Evolutionary conservation across 78 protist species (phyloP).

Genomic region (Dictyostelium intermedium): DNA sequence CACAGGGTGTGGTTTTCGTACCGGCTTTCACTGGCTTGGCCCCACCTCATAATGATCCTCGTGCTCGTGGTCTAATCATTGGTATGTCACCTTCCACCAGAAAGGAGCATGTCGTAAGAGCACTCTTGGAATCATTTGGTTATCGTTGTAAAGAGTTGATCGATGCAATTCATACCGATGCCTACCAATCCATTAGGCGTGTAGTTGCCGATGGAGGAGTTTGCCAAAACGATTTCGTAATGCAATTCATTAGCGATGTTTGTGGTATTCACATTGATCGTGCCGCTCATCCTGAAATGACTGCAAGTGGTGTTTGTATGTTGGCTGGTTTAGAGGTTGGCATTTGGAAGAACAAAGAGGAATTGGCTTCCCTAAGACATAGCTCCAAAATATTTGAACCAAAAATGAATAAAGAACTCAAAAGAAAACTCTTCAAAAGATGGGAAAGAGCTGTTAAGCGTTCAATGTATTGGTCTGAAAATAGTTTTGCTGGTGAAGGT

Average conservation of each 20-base stretch:
- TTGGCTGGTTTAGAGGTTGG: constrained; percentile 47
- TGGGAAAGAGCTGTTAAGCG: constrained; percentile 65
- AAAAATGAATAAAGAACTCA: constrained; percentile 13
- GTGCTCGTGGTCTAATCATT: constrained; percentile 73
- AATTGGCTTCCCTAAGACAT: not conserved
- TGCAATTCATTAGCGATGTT: constrained; percentile 66
- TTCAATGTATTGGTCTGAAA: constrained; percentile 54
- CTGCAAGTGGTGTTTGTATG: constrained; percentile 73
- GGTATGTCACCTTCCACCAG: constrained; percentile 72
- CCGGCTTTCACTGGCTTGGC: constrained; percentile 75
- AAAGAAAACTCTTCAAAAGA: constrained; percentile 30
- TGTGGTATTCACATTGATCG: constrained; percentile 24
- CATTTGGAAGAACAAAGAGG: constrained; percentile 56
- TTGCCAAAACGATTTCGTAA: constrained; percentile 81
- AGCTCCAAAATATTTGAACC: constrained; percentile 35
- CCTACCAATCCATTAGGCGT: not conserved
- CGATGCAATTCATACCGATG: constrained; percentile 30
- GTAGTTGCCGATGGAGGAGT: constrained; percentile 82
- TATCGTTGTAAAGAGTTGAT: constrained; percentile 61
- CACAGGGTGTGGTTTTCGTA: constrained; percentile 81
- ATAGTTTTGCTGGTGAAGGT: constrained; percentile 11
- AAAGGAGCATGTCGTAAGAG: constrained; percentile 70
- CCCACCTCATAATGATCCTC: constrained; percentile 73
- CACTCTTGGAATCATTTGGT: constrained; percentile 75
- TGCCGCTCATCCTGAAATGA: constrained; percentile 78